phyloP scores from a whole-genome alignment of 306 rosid species.

The Castanospermum australe region DNA sequence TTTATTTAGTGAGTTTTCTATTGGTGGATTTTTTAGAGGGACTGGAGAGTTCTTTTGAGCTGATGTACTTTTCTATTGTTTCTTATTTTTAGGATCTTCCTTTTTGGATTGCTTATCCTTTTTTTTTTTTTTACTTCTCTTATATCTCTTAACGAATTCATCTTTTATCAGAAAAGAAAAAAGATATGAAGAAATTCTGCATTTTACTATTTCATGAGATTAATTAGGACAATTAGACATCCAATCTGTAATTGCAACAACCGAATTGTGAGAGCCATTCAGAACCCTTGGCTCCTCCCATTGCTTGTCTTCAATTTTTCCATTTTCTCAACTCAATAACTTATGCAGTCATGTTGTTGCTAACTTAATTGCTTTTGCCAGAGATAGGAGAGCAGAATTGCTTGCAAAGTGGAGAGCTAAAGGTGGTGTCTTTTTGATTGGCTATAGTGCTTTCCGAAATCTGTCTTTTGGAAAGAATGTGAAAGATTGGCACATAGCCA shows the following conservation, averaged over 20 bases:
- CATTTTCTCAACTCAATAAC: background rate
- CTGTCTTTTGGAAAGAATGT: constrained; percentile 81
- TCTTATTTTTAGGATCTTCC: too few species aligned
- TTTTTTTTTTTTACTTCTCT: background rate
- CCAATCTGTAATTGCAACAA: background rate
- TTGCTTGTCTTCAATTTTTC: background rate
- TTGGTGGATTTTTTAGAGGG: too few species aligned
- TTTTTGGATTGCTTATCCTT: background rate
- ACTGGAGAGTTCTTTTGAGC: too few species aligned
- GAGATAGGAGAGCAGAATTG: constrained; percentile 80
- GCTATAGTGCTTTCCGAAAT: constrained; percentile 85
- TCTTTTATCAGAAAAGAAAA: constrained; percentile 1
- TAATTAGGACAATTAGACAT: background rate
- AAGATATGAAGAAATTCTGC: background rate
- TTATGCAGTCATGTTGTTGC: constrained; percentile 4
- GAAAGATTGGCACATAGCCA: constrained; percentile 73
- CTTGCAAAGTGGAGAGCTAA: constrained; percentile 91
- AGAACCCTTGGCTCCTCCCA: too few species aligned
- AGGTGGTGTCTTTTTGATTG: constrained; percentile 92
- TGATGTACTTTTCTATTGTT: too few species aligned
- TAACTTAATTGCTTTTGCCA: constrained; percentile 42
- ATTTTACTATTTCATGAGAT: background rate
- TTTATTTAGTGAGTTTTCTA: too few species aligned
- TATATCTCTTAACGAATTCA: background rate
- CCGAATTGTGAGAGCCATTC: background rate